phyloP scores from a whole-genome alignment of 495 filamentous ascomycete genomes.

The Geoglossum glabrum region DNA sequence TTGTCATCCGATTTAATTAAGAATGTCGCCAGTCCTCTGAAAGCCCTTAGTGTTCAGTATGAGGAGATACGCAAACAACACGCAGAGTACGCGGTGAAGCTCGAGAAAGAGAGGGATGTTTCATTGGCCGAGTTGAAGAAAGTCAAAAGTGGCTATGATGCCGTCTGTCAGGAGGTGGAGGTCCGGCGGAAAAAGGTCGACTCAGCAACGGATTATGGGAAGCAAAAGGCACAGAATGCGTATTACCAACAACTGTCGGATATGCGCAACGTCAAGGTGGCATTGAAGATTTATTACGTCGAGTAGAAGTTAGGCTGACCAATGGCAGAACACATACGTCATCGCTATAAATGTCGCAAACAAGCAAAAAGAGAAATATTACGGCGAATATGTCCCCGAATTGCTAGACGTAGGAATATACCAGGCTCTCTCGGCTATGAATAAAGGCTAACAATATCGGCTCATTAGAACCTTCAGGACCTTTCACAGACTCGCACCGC shows the following conservation, averaged over 20 bases:
- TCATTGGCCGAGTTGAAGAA: slow-evolving; percentile 77
- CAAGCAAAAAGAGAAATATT: slow-evolving; percentile 90
- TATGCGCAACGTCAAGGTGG: slow-evolving; percentile 84
- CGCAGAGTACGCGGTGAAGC: slow-evolving; percentile 64
- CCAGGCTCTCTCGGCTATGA: neutral
- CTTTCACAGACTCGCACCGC: slow-evolving; percentile 71
- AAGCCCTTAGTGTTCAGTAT: slow-evolving; percentile 46
- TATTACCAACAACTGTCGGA: slow-evolving; percentile 81
- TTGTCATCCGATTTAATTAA: slow-evolving; percentile 53
- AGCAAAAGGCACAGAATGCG: slow-evolving; percentile 63
- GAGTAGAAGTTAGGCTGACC: neutral
- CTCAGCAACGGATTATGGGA: slow-evolving; percentile 64
- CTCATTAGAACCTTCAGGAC: slow-evolving; percentile 50
- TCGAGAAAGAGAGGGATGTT: slow-evolving; percentile 72
- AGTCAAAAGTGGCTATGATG: slow-evolving; percentile 80
- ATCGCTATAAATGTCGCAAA: slow-evolving; percentile 92
- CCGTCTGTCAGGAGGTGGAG: slow-evolving; percentile 85
- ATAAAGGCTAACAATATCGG: neutral
- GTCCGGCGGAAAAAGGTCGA: slow-evolving; percentile 86
- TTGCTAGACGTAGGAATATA: slow-evolving; percentile 54
- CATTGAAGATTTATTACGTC: neutral
- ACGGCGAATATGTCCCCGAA: slow-evolving; percentile 88
- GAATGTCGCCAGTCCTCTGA: slow-evolving; percentile 71
- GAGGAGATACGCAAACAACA: slow-evolving; percentile 90
- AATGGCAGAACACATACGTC: slow-evolving; percentile 65